These are phyloP conservation scores for Lepiota venenata DNA, from an alignment of 768 basidiomycete genomes.

Conservation along the genomic window DNA sequence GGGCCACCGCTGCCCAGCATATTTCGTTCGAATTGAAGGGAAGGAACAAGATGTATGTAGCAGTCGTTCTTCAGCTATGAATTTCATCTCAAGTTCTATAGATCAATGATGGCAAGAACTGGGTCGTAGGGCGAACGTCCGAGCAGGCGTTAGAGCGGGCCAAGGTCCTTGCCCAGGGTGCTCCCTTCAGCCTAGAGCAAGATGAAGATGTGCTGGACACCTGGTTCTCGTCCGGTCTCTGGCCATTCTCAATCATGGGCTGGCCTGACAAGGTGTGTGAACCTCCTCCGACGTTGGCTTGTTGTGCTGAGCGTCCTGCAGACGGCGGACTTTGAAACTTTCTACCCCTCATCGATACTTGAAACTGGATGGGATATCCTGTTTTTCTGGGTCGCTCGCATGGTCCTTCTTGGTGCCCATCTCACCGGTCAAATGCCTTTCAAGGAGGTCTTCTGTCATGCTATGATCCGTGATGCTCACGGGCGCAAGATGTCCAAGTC, in stretches of 20 bases:
- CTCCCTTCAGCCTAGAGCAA: constrained; percentile 75
- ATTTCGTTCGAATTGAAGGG: constrained; percentile 86
- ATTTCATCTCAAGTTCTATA: too few species aligned
- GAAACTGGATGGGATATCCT: constrained; percentile 99
- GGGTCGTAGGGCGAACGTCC: constrained; percentile 84
- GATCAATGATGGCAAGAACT: constrained; percentile 70
- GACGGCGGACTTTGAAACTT: constrained; percentile 75
- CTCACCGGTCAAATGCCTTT: constrained; percentile 93
- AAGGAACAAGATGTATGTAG: constrained; percentile 57
- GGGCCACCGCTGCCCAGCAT: constrained; percentile 96
- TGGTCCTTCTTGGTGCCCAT: constrained; percentile 90
- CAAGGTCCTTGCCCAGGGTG: constrained; percentile 61
- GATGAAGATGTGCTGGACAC: constrained; percentile 98
- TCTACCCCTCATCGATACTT: constrained; percentile 87
- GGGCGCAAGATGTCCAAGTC: constrained; percentile 99
- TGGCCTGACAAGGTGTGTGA: constrained; percentile 85
- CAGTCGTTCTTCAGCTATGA: not conserved
- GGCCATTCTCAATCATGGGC: constrained; percentile 97
- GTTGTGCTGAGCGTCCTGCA: constrained; percentile 25
- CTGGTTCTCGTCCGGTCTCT: constrained; percentile 97
- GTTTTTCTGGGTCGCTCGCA: constrained; percentile 99
- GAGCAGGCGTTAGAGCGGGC: constrained; percentile 81
- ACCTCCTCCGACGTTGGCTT: not conserved
- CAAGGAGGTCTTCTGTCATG: constrained; percentile 94
- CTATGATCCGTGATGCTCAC: constrained; percentile 98